phyloP scores from a whole-genome alignment of 768 basidiomycete species.

The Xerocomellus dryophilus region DNA sequence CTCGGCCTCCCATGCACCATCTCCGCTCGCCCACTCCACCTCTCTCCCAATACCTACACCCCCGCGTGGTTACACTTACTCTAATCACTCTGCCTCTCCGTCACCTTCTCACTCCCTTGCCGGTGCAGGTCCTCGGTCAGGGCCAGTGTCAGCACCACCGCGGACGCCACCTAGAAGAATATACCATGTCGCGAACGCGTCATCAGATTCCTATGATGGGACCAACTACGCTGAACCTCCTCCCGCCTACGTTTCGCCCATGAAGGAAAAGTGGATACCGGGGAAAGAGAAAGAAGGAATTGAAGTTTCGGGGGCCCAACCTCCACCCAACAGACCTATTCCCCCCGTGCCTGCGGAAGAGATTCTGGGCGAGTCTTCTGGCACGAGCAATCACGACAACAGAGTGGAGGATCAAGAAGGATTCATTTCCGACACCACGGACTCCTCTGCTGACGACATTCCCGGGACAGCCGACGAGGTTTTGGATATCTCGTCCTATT shows the following conservation, averaged over 20 bases:
- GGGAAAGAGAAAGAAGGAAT: constrained; percentile 21
- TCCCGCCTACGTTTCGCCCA: constrained; percentile 42
- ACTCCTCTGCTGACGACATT: constrained; percentile 7
- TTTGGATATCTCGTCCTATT: constrained; percentile 29
- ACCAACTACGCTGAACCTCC: constrained; percentile 39
- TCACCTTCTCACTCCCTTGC: constrained; percentile 9
- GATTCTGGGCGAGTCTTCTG: constrained; percentile 7
- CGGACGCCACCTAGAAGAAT: constrained; percentile 39
- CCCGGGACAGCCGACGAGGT: constrained; percentile 27
- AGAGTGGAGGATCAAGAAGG: neutral
- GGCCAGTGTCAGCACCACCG: constrained; percentile 15
- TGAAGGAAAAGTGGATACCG: neutral
- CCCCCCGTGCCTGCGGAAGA: constrained; percentile 14
- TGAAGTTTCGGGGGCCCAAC: neutral
- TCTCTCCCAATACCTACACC: constrained; percentile 21
- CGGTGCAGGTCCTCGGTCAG: neutral
- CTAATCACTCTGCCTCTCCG: constrained; percentile 9
- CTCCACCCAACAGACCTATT: constrained; percentile 18
- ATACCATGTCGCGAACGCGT: constrained; percentile 43
- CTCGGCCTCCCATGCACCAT: constrained; percentile 12
- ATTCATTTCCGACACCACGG: neutral
- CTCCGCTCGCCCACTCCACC: constrained; percentile 25
- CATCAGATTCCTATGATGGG: constrained; percentile 23
- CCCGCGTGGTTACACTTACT: constrained; percentile 2
- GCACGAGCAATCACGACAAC: neutral